Evolutionary conservation across 495 filamentous ascomycete genomes (phyloP), one percentile per base, ranked within the genome.

Genomic region (Penicillium ucsense): DNA sequence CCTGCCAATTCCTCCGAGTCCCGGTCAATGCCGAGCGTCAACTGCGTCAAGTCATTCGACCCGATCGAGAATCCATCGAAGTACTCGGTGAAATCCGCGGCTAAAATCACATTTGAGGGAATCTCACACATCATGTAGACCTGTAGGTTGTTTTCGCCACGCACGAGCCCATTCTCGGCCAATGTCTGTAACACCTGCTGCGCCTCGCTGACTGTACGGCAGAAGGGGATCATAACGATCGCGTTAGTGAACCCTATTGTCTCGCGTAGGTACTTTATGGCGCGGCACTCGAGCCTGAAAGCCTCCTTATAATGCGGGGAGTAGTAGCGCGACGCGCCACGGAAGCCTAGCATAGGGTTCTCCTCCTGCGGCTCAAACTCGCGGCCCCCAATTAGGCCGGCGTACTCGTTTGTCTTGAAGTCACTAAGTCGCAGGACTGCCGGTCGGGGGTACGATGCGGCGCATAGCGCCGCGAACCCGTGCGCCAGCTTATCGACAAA

Each of bases 121-220:
- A 68, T 68, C 51, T 68, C 65, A 43, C 63, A 66, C 65, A 68
- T 68, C 42, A 66, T 53, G 36, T 66, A 68, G n/a, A 68, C 59
- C 43, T 66, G 44, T 8, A 68, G 51, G 6, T 61, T 63, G 6
- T 57, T 40, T 44, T 68, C 49, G 20, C 63, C 63, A 4, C 63
- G 54, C 41, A 30, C 4, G 8, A 68, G 57, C 2, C 63, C 65
- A 36, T 68, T 60, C 30, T 57, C 51, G 3, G 52, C 57, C 63
- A 68, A 60, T 5, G 63, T 56, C 3, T 39, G 43, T 28, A 66
- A 54, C 8, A 68, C 65, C 35, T 55, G 49, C 34, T 57, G 47
- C 3, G 65, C 65, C 43, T 68, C 65, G 10, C 11, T 38, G 10
- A 63, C 50, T 5, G 65, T 65, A 3, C 65, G 63, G 40, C 65